Base-by-base conservation (phyloP, 2,329 filamentous ascomycete species). In the Bipolaris victoriae region DNA sequence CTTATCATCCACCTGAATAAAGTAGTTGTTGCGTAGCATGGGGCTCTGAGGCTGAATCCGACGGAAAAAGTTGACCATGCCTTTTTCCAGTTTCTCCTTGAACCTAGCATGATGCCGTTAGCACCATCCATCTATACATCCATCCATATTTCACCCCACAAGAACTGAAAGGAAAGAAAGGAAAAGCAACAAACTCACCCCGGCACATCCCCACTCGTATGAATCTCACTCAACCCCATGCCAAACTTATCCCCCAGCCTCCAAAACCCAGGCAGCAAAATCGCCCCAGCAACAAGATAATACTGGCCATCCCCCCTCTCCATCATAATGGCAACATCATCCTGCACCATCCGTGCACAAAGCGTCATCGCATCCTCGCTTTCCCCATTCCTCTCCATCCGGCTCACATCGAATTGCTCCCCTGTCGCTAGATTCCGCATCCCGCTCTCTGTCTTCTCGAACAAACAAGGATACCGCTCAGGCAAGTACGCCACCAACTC, bases 261-360 rank as follows among this genome's bases (percentile, higher is more conserved):
- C 91, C 91, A 96, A 81, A 96, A 96, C 0, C 91, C 91, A 0
- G 91, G 84, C 0, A 96, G 82, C 2, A 95, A 81, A 55, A 95
- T 87, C 0, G 88, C 83, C 0, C 90, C 91, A 0, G 90, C 90
- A 1, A 92, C 83, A 0, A 96, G 84, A 72, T 92, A 91, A 78
- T 94, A 94, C 73, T 92, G 86, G 0, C 90, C 90, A 69, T 96
- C 90, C 0, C 81, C 74, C 18, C 81, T 82, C 76, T 95, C 90
- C 65, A 94, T 82, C 91, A 96, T 94, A 53, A 96, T 84, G 0
- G 91, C 91, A 0, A 96, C 78, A 72, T 96, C 91, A 69, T 96
- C 92, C 75, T 95, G 91, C 3, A 91, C 79, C 18, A 94, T 83
- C 1, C 90, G 85, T 0, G 87, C 89, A 50, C 83, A 86, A 67